Evolutionary conservation across 2,329 filamentous ascomycete genomes (phyloP).

Genomic region (Coniochaeta hoffmannii): DNA sequence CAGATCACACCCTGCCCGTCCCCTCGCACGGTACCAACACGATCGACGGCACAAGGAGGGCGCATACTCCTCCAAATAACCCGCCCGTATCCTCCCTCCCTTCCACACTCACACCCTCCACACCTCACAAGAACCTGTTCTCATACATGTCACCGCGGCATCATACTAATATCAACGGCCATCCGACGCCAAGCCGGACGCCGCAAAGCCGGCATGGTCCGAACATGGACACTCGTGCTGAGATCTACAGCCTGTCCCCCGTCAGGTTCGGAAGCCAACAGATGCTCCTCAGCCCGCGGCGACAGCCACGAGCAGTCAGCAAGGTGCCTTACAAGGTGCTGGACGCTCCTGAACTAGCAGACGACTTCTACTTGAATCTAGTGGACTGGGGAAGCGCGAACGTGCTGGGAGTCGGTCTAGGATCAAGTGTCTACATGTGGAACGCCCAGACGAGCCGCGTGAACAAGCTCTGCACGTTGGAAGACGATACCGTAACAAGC

Average conservation of each 20-base stretch:
- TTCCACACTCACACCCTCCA: slow-evolving; percentile 78
- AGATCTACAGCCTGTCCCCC: slow-evolving; percentile 92
- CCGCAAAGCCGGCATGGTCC: slow-evolving; percentile 81
- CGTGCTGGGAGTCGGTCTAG: slow-evolving; percentile 84
- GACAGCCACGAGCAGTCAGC: slow-evolving; percentile 82
- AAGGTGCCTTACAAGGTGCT: slow-evolving; percentile 98
- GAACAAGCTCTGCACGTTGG: slow-evolving; percentile 86
- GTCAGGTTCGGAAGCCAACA: slow-evolving; percentile 89
- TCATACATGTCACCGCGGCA: slow-evolving; percentile 76
- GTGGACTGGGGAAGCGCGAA: slow-evolving; percentile 98
- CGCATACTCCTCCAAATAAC: slow-evolving; percentile 73
- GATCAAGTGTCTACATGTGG: slow-evolving; percentile 97
- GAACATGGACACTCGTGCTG: slow-evolving; percentile 82
- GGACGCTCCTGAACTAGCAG: slow-evolving; percentile 89
- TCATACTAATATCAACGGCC: slow-evolving; percentile 63
- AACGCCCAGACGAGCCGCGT: slow-evolving; percentile 87
- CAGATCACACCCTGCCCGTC: slow-evolving; percentile 45
- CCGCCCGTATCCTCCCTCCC: slow-evolving; percentile 55
- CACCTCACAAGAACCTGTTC: slow-evolving; percentile 95
- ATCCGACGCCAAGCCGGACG: slow-evolving; percentile 82
- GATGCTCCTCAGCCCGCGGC: slow-evolving; percentile 83
- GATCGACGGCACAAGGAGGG: slow-evolving; percentile 63
- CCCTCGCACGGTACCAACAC: slow-evolving; percentile 45
- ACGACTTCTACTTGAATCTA: slow-evolving; percentile 96
- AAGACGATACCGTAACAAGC: slow-evolving; percentile 90